Conservation (phyloP, 148 eudicot species). For the Fallopia convolvulus region DNA sequence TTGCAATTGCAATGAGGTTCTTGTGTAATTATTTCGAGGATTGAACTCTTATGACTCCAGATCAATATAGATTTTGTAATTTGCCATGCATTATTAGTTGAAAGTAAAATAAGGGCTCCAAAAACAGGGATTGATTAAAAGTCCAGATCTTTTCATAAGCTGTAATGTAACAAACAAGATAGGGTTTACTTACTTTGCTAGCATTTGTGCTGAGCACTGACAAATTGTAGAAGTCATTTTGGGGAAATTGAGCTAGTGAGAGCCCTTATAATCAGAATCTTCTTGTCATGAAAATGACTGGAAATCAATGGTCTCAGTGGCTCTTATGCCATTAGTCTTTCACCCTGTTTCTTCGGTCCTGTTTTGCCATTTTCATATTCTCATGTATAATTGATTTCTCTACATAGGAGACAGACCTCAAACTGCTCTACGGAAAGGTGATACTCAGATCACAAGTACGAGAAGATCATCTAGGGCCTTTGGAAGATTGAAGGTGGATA, state of each 20-base stretch:
- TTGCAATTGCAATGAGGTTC: not conserved
- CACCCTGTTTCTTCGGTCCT: not conserved
- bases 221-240: not conserved
- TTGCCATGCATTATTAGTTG: not conserved
- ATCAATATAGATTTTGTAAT: not conserved
- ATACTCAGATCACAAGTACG: constrained; percentile 13
- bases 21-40: not conserved
- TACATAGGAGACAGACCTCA: constrained; percentile 19
- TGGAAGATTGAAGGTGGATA: constrained; percentile 64
- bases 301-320: not conserved
- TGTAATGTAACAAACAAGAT: not conserved
- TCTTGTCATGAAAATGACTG: not conserved
- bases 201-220: not conserved
- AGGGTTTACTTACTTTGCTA: not conserved
- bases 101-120: too few relatives aligned
- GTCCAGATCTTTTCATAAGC: not conserved
- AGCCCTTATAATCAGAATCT: not conserved
- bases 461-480: constrained; percentile 27
- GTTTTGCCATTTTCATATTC: not conserved
- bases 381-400: not conserved
- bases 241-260: not conserved
- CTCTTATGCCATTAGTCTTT: not conserved
- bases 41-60: not conserved
- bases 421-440: constrained; percentile 13
- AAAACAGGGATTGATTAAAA: not conserved